Evolutionary conservation across 352 stramenopile genomes (phyloP).

Genomic region (Globisporangium barbulae): DNA sequence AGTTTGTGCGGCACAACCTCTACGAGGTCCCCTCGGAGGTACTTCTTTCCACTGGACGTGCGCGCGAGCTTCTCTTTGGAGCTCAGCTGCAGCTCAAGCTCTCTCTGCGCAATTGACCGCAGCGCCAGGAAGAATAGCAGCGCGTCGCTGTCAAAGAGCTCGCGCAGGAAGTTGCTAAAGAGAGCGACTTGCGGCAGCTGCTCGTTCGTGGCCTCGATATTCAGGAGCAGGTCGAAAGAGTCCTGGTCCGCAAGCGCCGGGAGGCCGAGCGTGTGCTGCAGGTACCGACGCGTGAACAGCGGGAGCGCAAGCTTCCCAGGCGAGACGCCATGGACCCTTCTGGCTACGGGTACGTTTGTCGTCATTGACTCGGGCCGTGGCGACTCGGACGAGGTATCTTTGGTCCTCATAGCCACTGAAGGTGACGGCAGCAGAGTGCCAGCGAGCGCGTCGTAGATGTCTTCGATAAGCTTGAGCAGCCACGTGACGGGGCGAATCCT

Average conservation of each 20-base stretch:
- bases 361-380: constrained; percentile 1
- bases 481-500: constrained; percentile 53
- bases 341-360: not conserved
- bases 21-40: constrained; percentile 28
- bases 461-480: constrained; percentile 61
- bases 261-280: constrained; percentile 52
- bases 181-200: constrained; percentile 42
- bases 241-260: constrained; percentile 64
- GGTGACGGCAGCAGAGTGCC: constrained; percentile 17
- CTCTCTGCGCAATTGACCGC: constrained; percentile 36
- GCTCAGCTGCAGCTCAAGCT: constrained; percentile 52
- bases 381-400: not conserved
- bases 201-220: constrained; percentile 46
- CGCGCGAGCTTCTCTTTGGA: constrained; percentile 59
- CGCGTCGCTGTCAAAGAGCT: constrained; percentile 63
- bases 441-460: constrained; percentile 55
- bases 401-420: not conserved
- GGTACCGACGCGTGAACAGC: constrained; percentile 45
- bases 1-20: constrained; percentile 37
- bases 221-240: constrained; percentile 67
- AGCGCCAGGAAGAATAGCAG: constrained; percentile 64
- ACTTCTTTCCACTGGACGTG: constrained; percentile 49
- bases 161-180: constrained; percentile 65
- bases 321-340: not conserved
- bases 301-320: constrained; percentile 44